Conservation (phyloP, 106 monocot genomes). For the Acorus calamus region DNA sequence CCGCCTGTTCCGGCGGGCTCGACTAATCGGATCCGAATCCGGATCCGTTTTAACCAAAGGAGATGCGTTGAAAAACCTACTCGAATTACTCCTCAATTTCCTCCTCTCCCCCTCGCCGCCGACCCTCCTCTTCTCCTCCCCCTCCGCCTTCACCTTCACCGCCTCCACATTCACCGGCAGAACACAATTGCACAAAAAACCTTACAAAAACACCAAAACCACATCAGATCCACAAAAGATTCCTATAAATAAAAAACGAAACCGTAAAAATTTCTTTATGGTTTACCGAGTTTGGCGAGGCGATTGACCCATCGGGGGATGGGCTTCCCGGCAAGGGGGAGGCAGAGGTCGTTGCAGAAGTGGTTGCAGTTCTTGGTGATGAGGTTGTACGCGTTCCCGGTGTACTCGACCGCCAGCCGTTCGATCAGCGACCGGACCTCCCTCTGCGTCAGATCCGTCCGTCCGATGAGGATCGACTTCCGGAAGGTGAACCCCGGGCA, state of each 20-base stretch:
- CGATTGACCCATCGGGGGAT: conserved; percentile 97
- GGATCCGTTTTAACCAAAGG: not conserved
- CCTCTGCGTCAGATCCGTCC: conserved; percentile 54
- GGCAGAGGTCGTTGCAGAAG: conserved; percentile 75
- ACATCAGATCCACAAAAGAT: not conserved
- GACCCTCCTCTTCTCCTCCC: conserved; percentile 13
- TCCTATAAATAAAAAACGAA: too few relatives aligned
- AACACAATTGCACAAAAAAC: conserved; percentile 71
- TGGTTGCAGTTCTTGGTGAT: conserved; percentile 97
- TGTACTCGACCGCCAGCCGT: conserved; percentile 44
- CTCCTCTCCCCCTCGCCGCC: conserved; percentile 13
- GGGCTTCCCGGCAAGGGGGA: conserved; percentile 44
- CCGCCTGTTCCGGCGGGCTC: too few relatives aligned
- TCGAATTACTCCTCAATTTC: conserved; percentile 39
- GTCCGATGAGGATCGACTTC: conserved; percentile 67
- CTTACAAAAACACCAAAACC: conserved; percentile 9
- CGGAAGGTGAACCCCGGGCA: conserved; percentile 88
- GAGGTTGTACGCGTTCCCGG: conserved; percentile 70
- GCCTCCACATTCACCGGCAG: conserved; percentile 43
- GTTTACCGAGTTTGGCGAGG: conserved; percentile 65
- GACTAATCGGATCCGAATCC: too few relatives aligned
- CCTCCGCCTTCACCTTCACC: conserved; percentile 28
- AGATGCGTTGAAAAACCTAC: conserved; percentile 7
- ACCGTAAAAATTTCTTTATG: not conserved
- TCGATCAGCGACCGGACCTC: conserved; percentile 69